Conservation (phyloP, 2,329 filamentous ascomycete species). For the Exophiala phaeomuriformis region DNA sequence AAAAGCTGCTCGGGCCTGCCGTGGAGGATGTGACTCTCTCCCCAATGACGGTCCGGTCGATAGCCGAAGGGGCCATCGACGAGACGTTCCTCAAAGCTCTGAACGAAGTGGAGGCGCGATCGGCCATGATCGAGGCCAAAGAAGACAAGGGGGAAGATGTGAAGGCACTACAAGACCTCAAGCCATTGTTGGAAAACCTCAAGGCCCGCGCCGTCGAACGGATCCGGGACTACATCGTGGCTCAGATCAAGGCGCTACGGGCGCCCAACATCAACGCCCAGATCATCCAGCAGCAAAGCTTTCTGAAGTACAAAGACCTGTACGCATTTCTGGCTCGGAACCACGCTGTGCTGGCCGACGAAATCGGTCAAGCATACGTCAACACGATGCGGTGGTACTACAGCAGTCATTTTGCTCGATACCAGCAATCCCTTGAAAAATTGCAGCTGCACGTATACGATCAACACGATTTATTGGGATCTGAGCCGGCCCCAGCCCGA, state of each 20-base stretch:
- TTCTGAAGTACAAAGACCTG: constrained; percentile 80
- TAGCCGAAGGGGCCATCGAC: constrained; percentile 82
- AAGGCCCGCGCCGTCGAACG: constrained; percentile 75
- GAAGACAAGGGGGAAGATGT: constrained; percentile 54
- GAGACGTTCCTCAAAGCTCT: constrained; percentile 79
- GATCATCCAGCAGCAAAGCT: constrained; percentile 88
- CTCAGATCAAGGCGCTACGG: constrained; percentile 86
- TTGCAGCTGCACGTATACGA: constrained; percentile 77
- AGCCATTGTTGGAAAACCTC: constrained; percentile 75
- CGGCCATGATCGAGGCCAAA: constrained; percentile 62
- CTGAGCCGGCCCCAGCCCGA: constrained; percentile 65
- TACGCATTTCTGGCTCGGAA: constrained; percentile 78
- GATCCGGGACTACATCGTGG: constrained; percentile 87
- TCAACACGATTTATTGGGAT: constrained; percentile 72
- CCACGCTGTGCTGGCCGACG: constrained; percentile 73
- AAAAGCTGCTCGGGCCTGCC: constrained; percentile 76
- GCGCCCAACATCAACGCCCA: constrained; percentile 97
- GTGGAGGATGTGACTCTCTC: constrained; percentile 89
- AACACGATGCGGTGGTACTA: constrained; percentile 99
- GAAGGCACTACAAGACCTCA: constrained; percentile 75
- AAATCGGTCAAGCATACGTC: constrained; percentile 88
- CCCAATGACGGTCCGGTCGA: constrained; percentile 72
- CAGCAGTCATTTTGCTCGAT: constrained; percentile 79
- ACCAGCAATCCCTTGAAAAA: constrained; percentile 74
- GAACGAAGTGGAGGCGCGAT: constrained; percentile 73